Evolutionary conservation across 371 early-diverging fungal genomes (phyloP), one percentile per base, ranked within the genome.

Genomic region (Entomophthora muscae): DNA sequence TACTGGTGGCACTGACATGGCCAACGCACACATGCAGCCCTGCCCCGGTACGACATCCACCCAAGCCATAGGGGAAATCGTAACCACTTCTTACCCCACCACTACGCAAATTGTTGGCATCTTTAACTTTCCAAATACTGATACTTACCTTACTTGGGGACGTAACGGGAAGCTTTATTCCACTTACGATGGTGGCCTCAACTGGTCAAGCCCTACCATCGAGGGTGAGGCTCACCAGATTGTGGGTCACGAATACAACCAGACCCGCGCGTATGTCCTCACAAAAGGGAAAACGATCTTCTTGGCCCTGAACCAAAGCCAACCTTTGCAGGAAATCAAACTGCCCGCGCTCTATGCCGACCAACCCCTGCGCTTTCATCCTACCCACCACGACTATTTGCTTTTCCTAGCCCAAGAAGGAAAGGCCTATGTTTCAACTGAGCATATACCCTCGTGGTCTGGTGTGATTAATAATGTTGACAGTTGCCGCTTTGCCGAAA

Each of bases 221-320:
- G 80, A 27, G 66, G 72, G 54, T 72, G 75, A n/a, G 67, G 66
- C 30, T 12, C 31, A 10, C 75, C 70, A 12, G 64, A 23, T 51
- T 26, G 7, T 52, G 24, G 32, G 17, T 28, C 58, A 65, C 32
- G 26, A 13, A 7, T 59, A 31, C 22, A 52, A 79, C 63, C 64
- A 73, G 51, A 32, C 70, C 3, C 75, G 79, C 51, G 88, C 81
- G 12, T 90, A 81, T 65, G 74, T 83, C n/a, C 70, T 86, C 56
- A 67, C 78, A 0, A 71, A 70, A n/a, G 70, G 74, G n/a, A 77
- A 71, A 26, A 51, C 69, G 21, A 61, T 89, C 2, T 78, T 71
- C 29, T 76, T 73, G 3, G 85, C 93, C 0, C 71, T 71, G 21
- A 84, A 95, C 72, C 80, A 74, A 33, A 95, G 90, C 24, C 74